Conservation (phyloP, 495 filamentous ascomycete genomes). For the Hypoxylon perforatum region DNA sequence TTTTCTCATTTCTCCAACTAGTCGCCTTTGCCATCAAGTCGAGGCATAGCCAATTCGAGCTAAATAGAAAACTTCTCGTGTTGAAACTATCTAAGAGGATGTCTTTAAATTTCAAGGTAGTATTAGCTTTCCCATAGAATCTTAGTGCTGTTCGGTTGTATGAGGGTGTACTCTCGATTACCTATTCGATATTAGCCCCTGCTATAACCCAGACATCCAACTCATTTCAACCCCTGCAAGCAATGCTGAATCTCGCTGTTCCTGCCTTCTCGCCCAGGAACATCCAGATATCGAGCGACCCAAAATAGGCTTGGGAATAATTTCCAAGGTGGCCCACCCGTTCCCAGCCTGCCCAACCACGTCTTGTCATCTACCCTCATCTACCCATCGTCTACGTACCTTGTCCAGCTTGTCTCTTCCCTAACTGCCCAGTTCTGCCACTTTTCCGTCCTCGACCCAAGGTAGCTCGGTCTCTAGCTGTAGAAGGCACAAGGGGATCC, state of each 20-base stretch:
- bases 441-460: too few relatives aligned
- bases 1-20: constrained; percentile 1
- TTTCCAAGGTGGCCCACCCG: constrained; percentile 34
- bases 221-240: constrained; percentile 33
- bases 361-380: constrained; percentile 14
- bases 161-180: neutral
- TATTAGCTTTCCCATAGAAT: neutral
- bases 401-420: constrained; percentile 4
- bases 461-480: constrained; percentile 30
- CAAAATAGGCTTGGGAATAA: constrained; percentile 40
- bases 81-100: neutral
- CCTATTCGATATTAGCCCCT: constrained; percentile 27
- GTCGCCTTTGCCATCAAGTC: neutral
- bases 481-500: constrained; percentile 41
- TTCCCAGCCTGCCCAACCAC: constrained; percentile 34
- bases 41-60: neutral
- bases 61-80: neutral
- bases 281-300: constrained; percentile 26
- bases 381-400: constrained; percentile 12
- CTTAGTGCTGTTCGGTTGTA: constrained; percentile 17
- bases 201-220: constrained; percentile 38
- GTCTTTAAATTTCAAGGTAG: neutral
- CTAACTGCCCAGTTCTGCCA: neutral
- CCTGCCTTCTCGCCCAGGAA: constrained; percentile 39
- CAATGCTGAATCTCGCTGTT: constrained; percentile 38